Conservation (phyloP, 371 early-diverging fungal species). For the Zancudomyces culisetae region DNA sequence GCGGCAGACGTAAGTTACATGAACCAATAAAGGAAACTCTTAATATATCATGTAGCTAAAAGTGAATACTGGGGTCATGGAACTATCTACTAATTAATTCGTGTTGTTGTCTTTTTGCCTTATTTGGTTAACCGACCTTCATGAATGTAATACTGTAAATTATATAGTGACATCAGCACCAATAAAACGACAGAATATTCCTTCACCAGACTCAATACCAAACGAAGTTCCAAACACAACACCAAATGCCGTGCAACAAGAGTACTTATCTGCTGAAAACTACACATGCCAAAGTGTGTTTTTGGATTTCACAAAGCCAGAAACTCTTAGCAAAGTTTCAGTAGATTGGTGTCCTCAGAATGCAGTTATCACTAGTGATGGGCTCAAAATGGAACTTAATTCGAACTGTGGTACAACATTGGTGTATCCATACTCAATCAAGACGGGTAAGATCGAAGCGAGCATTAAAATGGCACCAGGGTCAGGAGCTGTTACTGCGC, state of each 20-base stretch:
- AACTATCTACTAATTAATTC: too few relatives aligned
- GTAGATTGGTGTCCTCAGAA: constrained; percentile 19
- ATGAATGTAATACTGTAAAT: too few relatives aligned
- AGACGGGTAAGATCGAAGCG: constrained; percentile 15
- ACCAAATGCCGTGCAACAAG: not conserved
- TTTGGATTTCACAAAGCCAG: constrained; percentile 12
- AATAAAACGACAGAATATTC: too few relatives aligned
- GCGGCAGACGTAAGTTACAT: too few relatives aligned
- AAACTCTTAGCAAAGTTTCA: constrained; percentile 8
- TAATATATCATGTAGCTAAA: too few relatives aligned
- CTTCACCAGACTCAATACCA: not conserved
- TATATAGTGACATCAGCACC: too few relatives aligned
- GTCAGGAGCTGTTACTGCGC: constrained; percentile 11
- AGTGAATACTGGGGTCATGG: too few relatives aligned
- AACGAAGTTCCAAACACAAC: not conserved
- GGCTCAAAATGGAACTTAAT: constrained; percentile 11
- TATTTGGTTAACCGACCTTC: too few relatives aligned
- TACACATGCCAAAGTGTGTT: constrained; percentile 8
- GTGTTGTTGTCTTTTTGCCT: too few relatives aligned
- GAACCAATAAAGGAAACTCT: too few relatives aligned
- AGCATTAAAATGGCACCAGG: constrained; percentile 11
- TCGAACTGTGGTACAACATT: constrained; percentile 19
- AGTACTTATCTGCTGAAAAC: not conserved
- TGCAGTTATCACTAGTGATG: constrained; percentile 4
- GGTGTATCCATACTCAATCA: constrained; percentile 9